Percentiles rank a stretch among this genome's conserved stretches.
phyloP scores from a whole-genome alignment of 1,139 yeast species.

The Geotrichum europaeum region DNA sequence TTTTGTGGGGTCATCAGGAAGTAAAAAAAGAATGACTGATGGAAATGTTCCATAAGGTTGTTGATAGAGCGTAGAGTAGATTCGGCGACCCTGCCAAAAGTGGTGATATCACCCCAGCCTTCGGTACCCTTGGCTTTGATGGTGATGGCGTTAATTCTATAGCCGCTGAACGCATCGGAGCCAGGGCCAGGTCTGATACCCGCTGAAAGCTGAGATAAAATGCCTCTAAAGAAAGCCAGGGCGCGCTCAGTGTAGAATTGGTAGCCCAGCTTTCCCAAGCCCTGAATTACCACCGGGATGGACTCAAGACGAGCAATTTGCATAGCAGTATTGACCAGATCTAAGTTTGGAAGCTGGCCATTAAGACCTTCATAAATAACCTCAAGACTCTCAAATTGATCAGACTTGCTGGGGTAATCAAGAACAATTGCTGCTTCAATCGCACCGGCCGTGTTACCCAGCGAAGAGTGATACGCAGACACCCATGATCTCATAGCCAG shows the following conservation, averaged over 20 bases:
- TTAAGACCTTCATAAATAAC: conserved; percentile 81
- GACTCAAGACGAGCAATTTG: conserved; percentile 69
- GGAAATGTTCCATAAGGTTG: conserved; percentile 89
- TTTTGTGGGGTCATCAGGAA: conserved; percentile 67
- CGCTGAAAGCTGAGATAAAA: conserved; percentile 60
- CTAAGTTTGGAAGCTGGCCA: conserved; percentile 93
- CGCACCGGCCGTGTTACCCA: conserved; percentile 90
- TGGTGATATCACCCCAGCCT: conserved; percentile 74
- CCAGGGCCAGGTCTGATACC: conserved; percentile 62
- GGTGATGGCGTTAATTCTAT: conserved; percentile 91
- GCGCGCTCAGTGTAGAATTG: conserved; percentile 42
- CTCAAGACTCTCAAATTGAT: conserved; percentile 69
- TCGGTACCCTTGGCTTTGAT: conserved; percentile 56
- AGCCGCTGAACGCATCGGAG: conserved; percentile 88
- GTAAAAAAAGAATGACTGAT: conserved; percentile 93
- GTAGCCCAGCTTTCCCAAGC: conserved; percentile 32
- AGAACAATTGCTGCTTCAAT: conserved; percentile 86
- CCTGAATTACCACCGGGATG: conserved; percentile 62
- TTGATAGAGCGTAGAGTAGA: conserved; percentile 84
- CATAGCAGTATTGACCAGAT: conserved; percentile 75
- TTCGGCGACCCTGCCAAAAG: conserved; percentile 86
- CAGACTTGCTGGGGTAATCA: conserved; percentile 60
- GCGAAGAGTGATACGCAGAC: conserved; percentile 80
- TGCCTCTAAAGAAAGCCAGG: conserved; percentile 55
- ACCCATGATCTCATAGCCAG: conserved; percentile 82